Conservation (phyloP, 2,329 filamentous ascomycete species). For the Stagonosporopsis cucurbitacearum region DNA sequence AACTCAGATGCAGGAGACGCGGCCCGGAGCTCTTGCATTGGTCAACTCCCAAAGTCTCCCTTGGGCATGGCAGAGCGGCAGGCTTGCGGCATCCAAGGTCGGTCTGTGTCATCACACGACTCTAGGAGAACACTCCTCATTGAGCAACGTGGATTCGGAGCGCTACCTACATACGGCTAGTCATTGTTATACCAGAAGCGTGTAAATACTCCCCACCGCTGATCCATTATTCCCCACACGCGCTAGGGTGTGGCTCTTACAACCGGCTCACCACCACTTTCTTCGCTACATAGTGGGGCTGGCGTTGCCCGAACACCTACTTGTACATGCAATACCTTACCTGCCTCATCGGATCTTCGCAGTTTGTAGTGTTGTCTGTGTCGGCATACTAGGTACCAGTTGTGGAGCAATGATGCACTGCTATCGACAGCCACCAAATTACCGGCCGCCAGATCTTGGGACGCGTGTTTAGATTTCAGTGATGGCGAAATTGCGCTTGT, state of each 20-base stretch:
- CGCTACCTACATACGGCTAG: constrained; percentile 12
- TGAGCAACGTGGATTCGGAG: constrained; percentile 12
- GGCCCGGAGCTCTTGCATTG: constrained; percentile 31
- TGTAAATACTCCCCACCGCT: constrained; percentile 13
- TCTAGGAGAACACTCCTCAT: constrained; percentile 5
- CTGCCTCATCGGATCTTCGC: constrained; percentile 8
- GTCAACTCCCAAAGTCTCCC: constrained; percentile 15
- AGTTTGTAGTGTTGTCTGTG: not conserved
- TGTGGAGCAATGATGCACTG: not conserved
- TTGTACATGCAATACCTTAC: constrained; percentile 1
- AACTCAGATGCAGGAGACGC: constrained; percentile 23
- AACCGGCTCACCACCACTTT: constrained; percentile 18
- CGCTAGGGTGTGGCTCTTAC: constrained; percentile 23
- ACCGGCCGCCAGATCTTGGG: not conserved
- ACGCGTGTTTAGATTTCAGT: not conserved
- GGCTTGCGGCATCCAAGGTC: constrained; percentile 17
- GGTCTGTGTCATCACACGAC: constrained; percentile 17
- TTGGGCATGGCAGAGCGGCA: constrained; percentile 15
- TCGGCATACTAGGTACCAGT: not conserved
- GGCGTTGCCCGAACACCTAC: constrained; percentile 9
- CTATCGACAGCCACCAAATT: constrained; percentile 5
- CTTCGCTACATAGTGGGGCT: constrained; percentile 8
- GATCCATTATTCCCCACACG: constrained; percentile 23
- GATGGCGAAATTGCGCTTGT: constrained; percentile 4
- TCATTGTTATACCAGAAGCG: not conserved